Evolutionary conservation across 345 rosid species (phyloP).

Genomic region (Xanthoceras sorbifolium): DNA sequence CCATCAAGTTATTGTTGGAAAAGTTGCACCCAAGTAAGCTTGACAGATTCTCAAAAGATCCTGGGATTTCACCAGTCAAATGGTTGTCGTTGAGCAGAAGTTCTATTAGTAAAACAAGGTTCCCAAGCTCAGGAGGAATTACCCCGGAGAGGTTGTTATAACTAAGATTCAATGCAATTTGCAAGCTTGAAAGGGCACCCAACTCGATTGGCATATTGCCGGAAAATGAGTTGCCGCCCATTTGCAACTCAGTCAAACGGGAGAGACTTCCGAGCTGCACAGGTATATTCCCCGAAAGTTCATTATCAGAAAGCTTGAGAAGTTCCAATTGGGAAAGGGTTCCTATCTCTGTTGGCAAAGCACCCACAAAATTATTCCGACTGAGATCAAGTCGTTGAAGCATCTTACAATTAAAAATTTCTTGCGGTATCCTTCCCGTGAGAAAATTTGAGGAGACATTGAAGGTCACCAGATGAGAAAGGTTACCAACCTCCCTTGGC

Average conservation of each 20-base stretch:
- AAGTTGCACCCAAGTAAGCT: conserved; percentile 86
- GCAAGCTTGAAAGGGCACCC: conserved; percentile 68
- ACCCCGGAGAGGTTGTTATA: conserved; percentile 71
- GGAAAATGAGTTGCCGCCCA: conserved; percentile 77
- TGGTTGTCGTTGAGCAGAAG: conserved; percentile 79
- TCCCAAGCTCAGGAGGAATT: conserved; percentile 75
- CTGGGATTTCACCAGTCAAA: conserved; percentile 73
- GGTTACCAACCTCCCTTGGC: conserved; percentile 74
- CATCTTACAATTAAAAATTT: conserved; percentile 66
- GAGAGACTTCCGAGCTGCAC: conserved; percentile 56
- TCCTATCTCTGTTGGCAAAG: conserved; percentile 62
- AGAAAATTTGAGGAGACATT: conserved; percentile 77
- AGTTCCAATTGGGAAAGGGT: conserved; percentile 78
- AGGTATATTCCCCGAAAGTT: conserved; percentile 59
- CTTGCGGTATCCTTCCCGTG: conserved; percentile 64
- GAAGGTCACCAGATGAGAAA: conserved; percentile 63
- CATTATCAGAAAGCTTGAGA: conserved; percentile 77
- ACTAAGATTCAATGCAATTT: conserved; percentile 86
- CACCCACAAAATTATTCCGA: conserved; percentile 57
- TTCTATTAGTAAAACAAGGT: conserved; percentile 58
- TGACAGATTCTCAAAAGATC: conserved; percentile 57
- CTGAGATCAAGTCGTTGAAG: conserved; percentile 91
- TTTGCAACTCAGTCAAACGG: conserved; percentile 74
- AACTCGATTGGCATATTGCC: conserved; percentile 65
- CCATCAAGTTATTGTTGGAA: conserved; percentile 69